Conservation (phyloP, 805 yeast genomes). For the Saturnispora halmiae region DNA sequence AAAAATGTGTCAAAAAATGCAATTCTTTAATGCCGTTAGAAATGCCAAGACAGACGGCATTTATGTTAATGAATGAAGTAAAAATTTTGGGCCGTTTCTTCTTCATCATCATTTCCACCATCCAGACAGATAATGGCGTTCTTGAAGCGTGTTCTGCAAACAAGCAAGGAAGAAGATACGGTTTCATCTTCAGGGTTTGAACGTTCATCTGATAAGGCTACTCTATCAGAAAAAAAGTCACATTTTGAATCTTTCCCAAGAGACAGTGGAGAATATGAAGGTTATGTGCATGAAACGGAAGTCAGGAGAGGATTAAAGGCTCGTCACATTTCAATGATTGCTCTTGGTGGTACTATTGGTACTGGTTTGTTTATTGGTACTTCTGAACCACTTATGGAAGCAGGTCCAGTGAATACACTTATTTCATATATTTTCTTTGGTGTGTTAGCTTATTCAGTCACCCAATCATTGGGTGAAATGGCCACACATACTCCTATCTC, state of each 20-base stretch:
- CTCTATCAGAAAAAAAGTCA: conserved; percentile 1
- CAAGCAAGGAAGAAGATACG: not conserved
- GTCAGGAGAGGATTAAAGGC: conserved; percentile 47
- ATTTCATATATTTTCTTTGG: conserved; percentile 62
- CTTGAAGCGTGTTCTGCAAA: conserved; percentile 1
- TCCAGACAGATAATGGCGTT: conserved; percentile 5
- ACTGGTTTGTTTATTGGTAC: conserved; percentile 68
- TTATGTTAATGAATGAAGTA: no score
- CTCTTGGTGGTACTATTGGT: conserved; percentile 71
- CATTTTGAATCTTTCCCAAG: not conserved
- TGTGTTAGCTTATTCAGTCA: conserved; percentile 52
- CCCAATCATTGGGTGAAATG: conserved; percentile 74
- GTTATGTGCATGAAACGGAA: conserved; percentile 10
- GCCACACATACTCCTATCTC: conserved; percentile 67
- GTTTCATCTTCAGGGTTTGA: not conserved
- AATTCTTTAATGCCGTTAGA: no score
- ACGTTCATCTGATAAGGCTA: not conserved
- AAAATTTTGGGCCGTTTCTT: no score
- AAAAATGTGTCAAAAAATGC: not conserved
- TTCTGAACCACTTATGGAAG: conserved; percentile 40
- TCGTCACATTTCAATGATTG: conserved; percentile 63
- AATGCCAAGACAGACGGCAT: no score
- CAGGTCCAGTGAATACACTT: conserved; percentile 64
- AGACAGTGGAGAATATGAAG: conserved; percentile 4
- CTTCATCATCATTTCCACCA: no score